Percentiles rank a stretch among this genome's conserved stretches.
Evolutionary conservation across 148 eudicot genomes (phyloP).

Genomic region (Polygonum aviculare): DNA sequence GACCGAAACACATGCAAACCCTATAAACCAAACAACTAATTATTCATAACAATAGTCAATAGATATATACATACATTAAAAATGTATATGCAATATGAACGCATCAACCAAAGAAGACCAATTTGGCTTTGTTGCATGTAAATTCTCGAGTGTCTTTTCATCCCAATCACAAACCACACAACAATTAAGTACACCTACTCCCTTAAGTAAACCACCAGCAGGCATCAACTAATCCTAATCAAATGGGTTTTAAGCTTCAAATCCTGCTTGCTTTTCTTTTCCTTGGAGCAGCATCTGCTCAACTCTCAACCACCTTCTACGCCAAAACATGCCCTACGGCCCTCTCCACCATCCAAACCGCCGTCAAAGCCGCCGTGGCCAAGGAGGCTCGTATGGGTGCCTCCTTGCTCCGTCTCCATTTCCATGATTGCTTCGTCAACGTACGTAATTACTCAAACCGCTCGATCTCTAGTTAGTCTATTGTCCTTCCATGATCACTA

Average conservation of each 20-base stretch:
- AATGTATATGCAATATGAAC: neutral
- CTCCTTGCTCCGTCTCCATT: slow-evolving; percentile 28
- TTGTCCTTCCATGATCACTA: neutral
- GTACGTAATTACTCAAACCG: slow-evolving; percentile 1
- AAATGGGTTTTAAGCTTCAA: neutral
- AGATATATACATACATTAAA: too few species aligned
- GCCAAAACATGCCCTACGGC: slow-evolving; percentile 16
- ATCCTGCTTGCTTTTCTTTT: neutral
- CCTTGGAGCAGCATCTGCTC: slow-evolving; percentile 12
- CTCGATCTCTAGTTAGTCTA: neutral
- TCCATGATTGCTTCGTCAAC: slow-evolving; percentile 29
- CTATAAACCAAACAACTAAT: neutral
- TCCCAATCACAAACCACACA: neutral
- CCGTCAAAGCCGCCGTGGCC: slow-evolving; percentile 17
- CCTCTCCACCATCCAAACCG: slow-evolving; percentile 13
- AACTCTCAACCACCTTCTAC: slow-evolving; percentile 18
- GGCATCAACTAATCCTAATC: neutral
- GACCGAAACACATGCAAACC: neutral
- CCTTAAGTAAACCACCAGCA: neutral
- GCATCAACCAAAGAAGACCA: neutral
- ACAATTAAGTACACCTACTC: neutral
- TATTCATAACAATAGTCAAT: neutral
- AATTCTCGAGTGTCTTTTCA: neutral
- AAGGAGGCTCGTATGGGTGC: slow-evolving; percentile 24
- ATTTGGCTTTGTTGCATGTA: neutral